Percentiles rank a stretch among this genome's conserved stretches.
Evolutionary conservation across 2,329 filamentous ascomycete species (phyloP).

Genomic region (Neofusicoccum laricinum): DNA sequence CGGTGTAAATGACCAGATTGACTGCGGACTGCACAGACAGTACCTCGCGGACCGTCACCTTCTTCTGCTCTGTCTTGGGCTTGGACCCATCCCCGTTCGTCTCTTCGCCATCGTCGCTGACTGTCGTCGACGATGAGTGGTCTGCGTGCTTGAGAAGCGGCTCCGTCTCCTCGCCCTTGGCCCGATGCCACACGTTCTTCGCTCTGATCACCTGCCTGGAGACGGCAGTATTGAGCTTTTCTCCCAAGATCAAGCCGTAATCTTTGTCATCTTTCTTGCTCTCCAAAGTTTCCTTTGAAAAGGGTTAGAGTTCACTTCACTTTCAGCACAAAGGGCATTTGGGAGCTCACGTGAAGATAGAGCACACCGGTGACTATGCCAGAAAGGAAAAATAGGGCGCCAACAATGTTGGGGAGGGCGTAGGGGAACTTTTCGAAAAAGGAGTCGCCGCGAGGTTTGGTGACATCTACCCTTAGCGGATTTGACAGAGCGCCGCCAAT

Average conservation of each 20-base stretch:
- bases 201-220: constrained; percentile 15
- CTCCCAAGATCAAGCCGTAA: constrained; percentile 71
- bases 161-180: constrained; percentile 18
- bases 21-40: constrained; percentile 72
- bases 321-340: not conserved
- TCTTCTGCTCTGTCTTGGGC: constrained; percentile 19
- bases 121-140: constrained; percentile 12
- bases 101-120: constrained; percentile 27
- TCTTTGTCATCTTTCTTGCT: constrained; percentile 67
- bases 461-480: constrained; percentile 71
- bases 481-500: constrained; percentile 85
- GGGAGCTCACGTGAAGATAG: constrained; percentile 64
- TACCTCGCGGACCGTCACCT: constrained; percentile 57
- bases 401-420: constrained; percentile 76
- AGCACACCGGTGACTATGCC: constrained; percentile 72
- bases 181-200: constrained; percentile 17
- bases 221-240: constrained; percentile 50
- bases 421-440: constrained; percentile 80
- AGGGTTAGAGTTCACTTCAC: constrained; percentile 10
- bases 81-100: not conserved
- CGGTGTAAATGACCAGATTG: constrained; percentile 73
- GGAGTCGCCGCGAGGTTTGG: constrained; percentile 59
- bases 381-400: constrained; percentile 71
- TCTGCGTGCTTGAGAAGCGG: constrained; percentile 13
- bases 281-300: constrained; percentile 69